Evolutionary conservation across 441 rosid genomes (phyloP), one percentile per base, ranked within the genome.

Genomic region (Syzygium syzygioides): DNA sequence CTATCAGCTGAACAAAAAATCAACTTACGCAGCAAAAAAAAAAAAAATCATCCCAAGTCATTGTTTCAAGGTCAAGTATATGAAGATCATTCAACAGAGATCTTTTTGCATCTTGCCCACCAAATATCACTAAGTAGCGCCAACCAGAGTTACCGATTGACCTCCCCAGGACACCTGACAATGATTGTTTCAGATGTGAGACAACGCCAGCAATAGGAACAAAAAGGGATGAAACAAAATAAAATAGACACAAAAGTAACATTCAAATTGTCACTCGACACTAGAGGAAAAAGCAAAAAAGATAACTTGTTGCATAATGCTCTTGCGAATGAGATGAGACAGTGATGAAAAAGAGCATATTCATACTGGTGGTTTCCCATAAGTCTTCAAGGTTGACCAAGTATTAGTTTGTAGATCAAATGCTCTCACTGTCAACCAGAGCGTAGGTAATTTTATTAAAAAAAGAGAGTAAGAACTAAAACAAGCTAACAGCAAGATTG

Each of bases 41-140:
- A 90, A 97, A 98, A 90, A 96, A 93, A 94, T 97, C 99, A 94
- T 97, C 99, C 99, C 99, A 98, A 79, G 99, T 98, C 99, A 96
- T 91, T 89, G 97, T 97, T 91, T 98, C 99, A 55, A 98, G 95
- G 92, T 98, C 99, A 91, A 98, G 99, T 90, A 96, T 93, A 92
- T 97, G 98, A 90, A 98, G 92, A 94, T 98, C 99, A 90, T 97
- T 98, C 92, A 98, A 90, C 76, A 96, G 94, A 45, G 98, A 93
- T 92, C 98, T 94, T 87, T 95, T 98, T 64, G 98, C 97, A 93
- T 98, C 99, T 92, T 98, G 95, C 87, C 99, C 99, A 87, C 99
- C 99, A 93, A 97, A 98, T 92, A 97, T 95, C 86, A 98, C 98
- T 92, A 98, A 91, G 92, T 98, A 90, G 96, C 91, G 86, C 99